Evolutionary conservation across 331 rosid genomes (phyloP).

Genomic region (Erythrophleum ivorense): DNA sequence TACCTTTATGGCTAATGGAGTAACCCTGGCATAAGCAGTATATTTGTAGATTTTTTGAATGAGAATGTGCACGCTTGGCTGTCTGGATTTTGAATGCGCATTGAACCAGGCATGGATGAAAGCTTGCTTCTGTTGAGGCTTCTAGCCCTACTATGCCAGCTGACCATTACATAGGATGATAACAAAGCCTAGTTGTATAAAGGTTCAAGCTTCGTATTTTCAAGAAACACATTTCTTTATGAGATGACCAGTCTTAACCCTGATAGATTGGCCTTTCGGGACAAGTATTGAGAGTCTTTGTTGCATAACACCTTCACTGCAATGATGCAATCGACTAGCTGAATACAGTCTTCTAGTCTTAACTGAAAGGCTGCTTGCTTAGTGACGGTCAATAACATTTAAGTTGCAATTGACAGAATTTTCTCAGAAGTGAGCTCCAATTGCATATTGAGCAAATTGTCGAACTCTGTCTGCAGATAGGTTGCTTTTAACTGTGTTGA

Average conservation of each 20-base stretch:
- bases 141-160: background rate
- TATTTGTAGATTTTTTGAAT: background rate
- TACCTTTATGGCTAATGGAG: slow-evolving; percentile 52
- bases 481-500: background rate
- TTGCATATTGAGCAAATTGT: background rate
- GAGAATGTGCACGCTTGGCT: slow-evolving; percentile 8
- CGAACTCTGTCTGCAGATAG: background rate
- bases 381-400: background rate
- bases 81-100: slow-evolving; percentile 14
- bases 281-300: background rate
- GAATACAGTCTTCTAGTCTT: background rate
- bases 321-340: background rate
- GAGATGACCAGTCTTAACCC: slow-evolving; percentile 5
- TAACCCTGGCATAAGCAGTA: background rate
- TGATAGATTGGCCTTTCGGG: background rate
- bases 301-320: background rate
- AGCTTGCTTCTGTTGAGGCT: background rate
- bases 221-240: background rate
- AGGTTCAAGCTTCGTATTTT: background rate
- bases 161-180: background rate
- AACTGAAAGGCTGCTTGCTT: background rate
- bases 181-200: background rate
- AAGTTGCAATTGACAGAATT: background rate
- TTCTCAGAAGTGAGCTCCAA: background rate
- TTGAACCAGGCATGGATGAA: slow-evolving; percentile 4